A percentile compares a stretch with the other conserved stretches of the same genome.
Conservation (phyloP, 108 stramenopile genomes). For the Nitzschia palea region DNA sequence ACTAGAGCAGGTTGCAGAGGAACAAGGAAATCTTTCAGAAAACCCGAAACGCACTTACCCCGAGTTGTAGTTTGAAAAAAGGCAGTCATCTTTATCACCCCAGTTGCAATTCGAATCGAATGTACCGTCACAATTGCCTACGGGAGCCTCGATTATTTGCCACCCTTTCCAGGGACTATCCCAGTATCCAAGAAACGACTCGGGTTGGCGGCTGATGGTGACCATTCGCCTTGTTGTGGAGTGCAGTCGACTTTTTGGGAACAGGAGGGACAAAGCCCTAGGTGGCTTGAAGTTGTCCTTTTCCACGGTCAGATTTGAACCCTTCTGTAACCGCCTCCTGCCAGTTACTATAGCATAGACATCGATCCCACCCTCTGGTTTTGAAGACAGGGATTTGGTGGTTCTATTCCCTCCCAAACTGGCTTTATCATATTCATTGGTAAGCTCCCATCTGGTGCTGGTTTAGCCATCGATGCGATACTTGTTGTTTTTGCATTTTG, state of each 20-base stretch:
- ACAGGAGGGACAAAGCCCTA: background rate
- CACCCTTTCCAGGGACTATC: conserved; percentile 64
- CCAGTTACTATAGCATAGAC: conserved; percentile 50
- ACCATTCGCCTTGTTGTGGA: background rate
- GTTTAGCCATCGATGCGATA: conserved; percentile 51
- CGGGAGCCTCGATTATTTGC: conserved; percentile 45
- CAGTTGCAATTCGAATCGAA: conserved; percentile 43
- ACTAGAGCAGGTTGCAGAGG: too few species aligned
- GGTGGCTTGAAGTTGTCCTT: background rate
- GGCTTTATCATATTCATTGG: conserved; percentile 34
- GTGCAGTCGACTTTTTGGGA: background rate
- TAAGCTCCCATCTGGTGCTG: conserved; percentile 38
- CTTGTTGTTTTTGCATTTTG: conserved; percentile 53
- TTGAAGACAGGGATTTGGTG: conserved; percentile 45
- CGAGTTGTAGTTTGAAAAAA: background rate
- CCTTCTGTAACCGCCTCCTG: conserved; percentile 17
- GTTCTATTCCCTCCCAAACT: conserved; percentile 60
- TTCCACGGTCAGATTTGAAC: background rate
- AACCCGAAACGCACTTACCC: background rate
- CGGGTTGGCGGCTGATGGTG: background rate
- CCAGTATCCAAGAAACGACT: background rate
- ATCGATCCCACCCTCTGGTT: conserved; percentile 59
- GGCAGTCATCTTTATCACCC: conserved; percentile 1
- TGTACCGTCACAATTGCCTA: conserved; percentile 68
- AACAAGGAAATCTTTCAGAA: too few species aligned